Conservation (phyloP, 1,284 basidiomycete species). For the Marasmius oreades region DNA sequence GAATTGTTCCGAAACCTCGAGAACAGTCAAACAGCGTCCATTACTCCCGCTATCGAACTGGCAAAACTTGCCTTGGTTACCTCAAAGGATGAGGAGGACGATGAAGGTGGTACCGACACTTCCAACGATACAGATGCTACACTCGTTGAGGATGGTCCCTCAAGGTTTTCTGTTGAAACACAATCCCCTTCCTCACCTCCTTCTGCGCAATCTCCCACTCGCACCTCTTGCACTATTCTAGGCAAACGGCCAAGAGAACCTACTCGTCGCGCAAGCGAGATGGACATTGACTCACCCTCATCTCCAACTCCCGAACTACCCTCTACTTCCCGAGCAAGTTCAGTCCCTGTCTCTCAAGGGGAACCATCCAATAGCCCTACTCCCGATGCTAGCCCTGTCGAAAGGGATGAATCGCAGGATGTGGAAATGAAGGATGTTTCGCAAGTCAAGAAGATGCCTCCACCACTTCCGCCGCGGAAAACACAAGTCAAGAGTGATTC, state of each 20-base stretch:
- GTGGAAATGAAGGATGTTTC: constrained; percentile 23
- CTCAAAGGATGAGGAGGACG: constrained; percentile 82
- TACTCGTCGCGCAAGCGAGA: constrained; percentile 33
- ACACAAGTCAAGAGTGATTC: constrained; percentile 51
- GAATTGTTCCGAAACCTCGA: constrained; percentile 79
- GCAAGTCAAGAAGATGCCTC: constrained; percentile 36
- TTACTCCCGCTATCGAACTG: constrained; percentile 83
- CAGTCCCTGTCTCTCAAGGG: constrained; percentile 32
- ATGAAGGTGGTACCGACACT: constrained; percentile 69
- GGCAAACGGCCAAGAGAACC: constrained; percentile 66
- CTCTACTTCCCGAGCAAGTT: constrained; percentile 46
- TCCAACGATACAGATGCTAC: constrained; percentile 83
- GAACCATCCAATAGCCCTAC: constrained; percentile 25
- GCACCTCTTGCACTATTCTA: constrained; percentile 54
- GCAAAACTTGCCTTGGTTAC: constrained; percentile 93
- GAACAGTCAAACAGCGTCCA: constrained; percentile 58
- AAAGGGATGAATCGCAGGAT: constrained; percentile 31
- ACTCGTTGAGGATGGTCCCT: constrained; percentile 69
- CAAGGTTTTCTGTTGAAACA: constrained; percentile 24
- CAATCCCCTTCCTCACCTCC: background rate
- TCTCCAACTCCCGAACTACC: constrained; percentile 33
- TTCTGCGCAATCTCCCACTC: constrained; percentile 28
- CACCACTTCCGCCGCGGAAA: constrained; percentile 62
- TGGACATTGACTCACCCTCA: constrained; percentile 47
- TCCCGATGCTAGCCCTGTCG: constrained; percentile 34